Evolutionary conservation across 164 flowering plant genomes (phyloP), one percentile per base, ranked within the genome.

Genomic region (Nymphaea colorata): DNA sequence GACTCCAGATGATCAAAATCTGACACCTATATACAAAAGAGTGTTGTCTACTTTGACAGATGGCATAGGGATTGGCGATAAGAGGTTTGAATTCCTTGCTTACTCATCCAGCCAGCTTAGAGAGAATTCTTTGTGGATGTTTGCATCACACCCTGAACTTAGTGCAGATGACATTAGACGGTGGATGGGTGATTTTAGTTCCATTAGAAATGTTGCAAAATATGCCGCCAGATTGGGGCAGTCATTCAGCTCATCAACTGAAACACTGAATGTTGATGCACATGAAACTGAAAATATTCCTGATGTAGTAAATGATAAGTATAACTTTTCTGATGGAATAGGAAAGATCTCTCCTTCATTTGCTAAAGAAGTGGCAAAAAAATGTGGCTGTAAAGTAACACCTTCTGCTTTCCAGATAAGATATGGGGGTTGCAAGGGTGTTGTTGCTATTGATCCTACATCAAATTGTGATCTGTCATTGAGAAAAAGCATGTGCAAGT

Each of bases 221-320:
- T 88, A 88, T 84, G 90, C 92, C 15, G 96, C 97, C 18, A 82
- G 98, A 68, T 82, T 93, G 16, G 98, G 98, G 61, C 98, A 93
- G 70, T 89, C 97, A 3, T 85, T 93, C 25, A 67, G 97, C 66
- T 91, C 98, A 2, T 93, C 97, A 3, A 85, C 65, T 3, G 95
- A 94, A 79, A 85, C 93, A 43, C 64, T 91, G 42, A 79, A 57
- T 65, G 95, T 94, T 66, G 8, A 3, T 10, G 43, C 59, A 43
- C 14, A 82, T 70, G 98, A 91, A 73, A 66, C 81, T 71, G 84
- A 80, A 67, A 61, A 7, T 0, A 83, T 94, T 71, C 85, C 79
- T 73, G 98, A 94, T 72, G 61, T 87, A 18, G 78, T 77, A 71
- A 67, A 71, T 55, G 71, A n/a, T 11, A 72, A 59, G 25, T 91